A percentile compares a stretch with the other conserved stretches of the same genome.
phyloP scores from a whole-genome alignment of 2,329 filamentous ascomycete genomes.

The Stemphylium beticola region DNA sequence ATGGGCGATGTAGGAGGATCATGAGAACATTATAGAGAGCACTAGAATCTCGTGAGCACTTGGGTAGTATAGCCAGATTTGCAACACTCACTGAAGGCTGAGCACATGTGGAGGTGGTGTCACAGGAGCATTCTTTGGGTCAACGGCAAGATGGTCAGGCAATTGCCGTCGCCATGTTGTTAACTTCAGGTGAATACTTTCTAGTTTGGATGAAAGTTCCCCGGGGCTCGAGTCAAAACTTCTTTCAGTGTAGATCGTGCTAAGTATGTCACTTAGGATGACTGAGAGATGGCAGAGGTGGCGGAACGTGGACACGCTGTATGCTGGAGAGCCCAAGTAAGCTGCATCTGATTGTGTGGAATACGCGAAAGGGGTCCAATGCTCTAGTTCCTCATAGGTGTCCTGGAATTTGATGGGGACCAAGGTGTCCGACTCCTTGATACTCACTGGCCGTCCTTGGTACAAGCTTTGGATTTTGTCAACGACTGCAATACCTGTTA shows the following conservation, averaged over 20 bases:
- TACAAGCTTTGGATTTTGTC: conserved; percentile 64
- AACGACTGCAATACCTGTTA: conserved; percentile 28
- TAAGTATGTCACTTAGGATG: conserved; percentile 52
- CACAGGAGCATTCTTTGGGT: conserved; percentile 33
- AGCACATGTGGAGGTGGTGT: conserved; percentile 48
- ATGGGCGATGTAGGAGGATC: conserved; percentile 62
- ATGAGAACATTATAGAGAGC: conserved; percentile 59
- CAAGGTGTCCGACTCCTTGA: conserved; percentile 55
- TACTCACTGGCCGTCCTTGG: conserved; percentile 58
- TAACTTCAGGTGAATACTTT: conserved; percentile 51
- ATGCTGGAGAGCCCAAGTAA: conserved; percentile 48
- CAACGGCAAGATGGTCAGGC: conserved; percentile 53
- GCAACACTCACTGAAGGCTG: conserved; percentile 28
- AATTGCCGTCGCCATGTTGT: conserved; percentile 52
- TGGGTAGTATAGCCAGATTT: not conserved
- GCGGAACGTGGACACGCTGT: conserved; percentile 54
- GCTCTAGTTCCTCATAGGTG: conserved; percentile 60
- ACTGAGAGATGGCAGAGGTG: conserved; percentile 54
- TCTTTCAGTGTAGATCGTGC: conserved; percentile 50
- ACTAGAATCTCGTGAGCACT: conserved; percentile 9
- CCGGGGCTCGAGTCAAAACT: conserved; percentile 37
- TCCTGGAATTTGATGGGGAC: conserved; percentile 59
- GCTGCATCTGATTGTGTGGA: conserved; percentile 29
- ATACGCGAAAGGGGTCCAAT: conserved; percentile 57
- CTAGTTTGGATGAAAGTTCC: conserved; percentile 48